Evolutionary conservation across 352 stramenopile species (phyloP), one percentile per base, ranked within the genome.

Genomic region (Phytophthora pistaciae): DNA sequence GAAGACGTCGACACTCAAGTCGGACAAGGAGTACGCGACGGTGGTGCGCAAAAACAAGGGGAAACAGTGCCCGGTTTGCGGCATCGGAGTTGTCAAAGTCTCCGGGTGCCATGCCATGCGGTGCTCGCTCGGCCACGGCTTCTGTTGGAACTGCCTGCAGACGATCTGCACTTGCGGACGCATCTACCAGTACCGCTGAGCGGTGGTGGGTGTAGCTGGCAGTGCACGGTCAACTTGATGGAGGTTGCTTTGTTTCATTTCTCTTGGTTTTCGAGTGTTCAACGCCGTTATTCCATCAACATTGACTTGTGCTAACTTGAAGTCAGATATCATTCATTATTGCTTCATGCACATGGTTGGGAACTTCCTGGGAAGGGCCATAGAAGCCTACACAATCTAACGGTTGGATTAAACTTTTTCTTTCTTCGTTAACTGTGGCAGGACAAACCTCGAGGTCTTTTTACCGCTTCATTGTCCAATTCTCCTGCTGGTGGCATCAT

Each of bases 31-130:
- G 29, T 93, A 91, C 56, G 73, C 75, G 4, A 60, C 66, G 9
- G 48, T 83, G 3, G 65, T 93, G 10, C 56, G 71, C 16, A 33
- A 53, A 25, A 54, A 73, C 0, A 52, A 69, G 9, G 75, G 80
- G n/a, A 83, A 88, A 38, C 85, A 93, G 68, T 92, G 85, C 23
- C 84, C 85, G 0, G 46, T 31, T 18, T 92, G 86, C 50, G 85
- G 84, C 48, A 75, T 93, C 18, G 85, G 85, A 8, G 80, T 92
- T 1, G 52, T 89, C 53, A 82, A 79, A 49, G 68, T 74, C n/a
- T 33, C 53, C 0, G 86, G 86, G n/a, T 93, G 84, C 57, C 62
- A 82, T n/a, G 13, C 52, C 9, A 87, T 93, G 54, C 53, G 6
- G 13, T 88, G 80, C 44, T 29, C 64, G 11, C 64, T 68, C 23